These are phyloP conservation scores for Neostapfia colusana DNA, from an alignment of 176 grass and related monocot genomes.

Conservation along the genomic window DNA sequence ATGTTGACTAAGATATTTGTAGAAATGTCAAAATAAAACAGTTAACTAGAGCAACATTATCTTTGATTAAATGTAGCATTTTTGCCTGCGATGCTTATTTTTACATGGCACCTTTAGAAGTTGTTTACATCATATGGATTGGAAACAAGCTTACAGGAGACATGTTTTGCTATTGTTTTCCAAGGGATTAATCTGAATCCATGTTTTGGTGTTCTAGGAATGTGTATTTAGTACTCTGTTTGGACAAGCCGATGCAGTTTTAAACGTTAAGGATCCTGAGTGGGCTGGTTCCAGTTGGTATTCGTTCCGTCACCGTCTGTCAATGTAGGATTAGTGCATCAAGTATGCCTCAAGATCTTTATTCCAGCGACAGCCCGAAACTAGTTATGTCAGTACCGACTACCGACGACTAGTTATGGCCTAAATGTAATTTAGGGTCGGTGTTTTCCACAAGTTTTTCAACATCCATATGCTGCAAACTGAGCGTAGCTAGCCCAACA, in stretches of 20 bases:
- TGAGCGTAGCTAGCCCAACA: no score
- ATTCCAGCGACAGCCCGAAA: background rate
- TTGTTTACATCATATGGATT: no score
- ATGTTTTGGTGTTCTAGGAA: background rate
- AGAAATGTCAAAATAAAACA: constrained; percentile 40
- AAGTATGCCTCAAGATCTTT: background rate
- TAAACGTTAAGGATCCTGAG: background rate
- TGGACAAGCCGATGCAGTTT: background rate
- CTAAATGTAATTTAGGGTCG: no score
- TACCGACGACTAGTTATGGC: background rate
- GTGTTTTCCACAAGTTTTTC: no score
- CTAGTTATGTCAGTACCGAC: no score
- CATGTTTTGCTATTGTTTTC: background rate
- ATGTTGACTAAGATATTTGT: constrained; percentile 37
- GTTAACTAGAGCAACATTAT: background rate
- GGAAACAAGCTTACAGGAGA: background rate
- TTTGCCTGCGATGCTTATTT: background rate
- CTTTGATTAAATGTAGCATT: background rate
- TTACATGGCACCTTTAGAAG: background rate
- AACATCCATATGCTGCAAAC: no score
- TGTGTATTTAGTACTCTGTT: no score
- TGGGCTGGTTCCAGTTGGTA: background rate
- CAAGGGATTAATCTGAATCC: background rate
- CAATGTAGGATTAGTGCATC: background rate
- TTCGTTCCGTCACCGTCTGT: background rate